Base-by-base conservation (phyloP, 768 basidiomycete species). In the Russula foetens region DNA sequence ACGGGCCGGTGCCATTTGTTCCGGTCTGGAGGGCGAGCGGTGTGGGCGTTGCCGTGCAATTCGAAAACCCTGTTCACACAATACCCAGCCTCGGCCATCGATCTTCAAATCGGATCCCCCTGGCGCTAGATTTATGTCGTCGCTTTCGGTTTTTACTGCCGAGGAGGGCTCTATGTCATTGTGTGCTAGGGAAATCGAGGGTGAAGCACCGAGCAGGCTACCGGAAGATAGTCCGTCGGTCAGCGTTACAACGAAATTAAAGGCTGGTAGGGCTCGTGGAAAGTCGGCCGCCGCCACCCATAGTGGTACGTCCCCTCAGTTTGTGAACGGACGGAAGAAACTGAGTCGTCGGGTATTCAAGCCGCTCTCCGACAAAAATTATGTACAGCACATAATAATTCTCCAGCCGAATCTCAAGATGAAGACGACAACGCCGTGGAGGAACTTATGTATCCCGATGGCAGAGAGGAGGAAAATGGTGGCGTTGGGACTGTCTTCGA, bases 21-120 rank as follows among this genome's bases (percentile, higher is more conserved):
- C 56, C n/a, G 56, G 56, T 17, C 15, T 57, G 19, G 56, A 57
- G 28, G 56, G 56, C 56, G 47, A 57, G 46, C 31, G 56, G n/a
- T 57, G 56, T 49, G 56, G 56, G 23, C 56, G 56, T 49, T 57
- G 56, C 23, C 56, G 56, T 23, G 45, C 56, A 2, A 57, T 57
- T 26, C 56, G 56, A 38, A 47, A 41, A 39, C 56, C 56, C 19
- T 57, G 56, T 39, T 57, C 56, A 4, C 56, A 57, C n/a, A 57
- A 46, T 19, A n/a, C 38, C 12, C 56, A 45, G 38, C 46, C 46
- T 23, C 56, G 46, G 7, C 44, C 44, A 21, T 56, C 44, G 3
- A 24, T 24, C 31, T 31, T 31, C 44, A 56, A 56, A 46, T 46
- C 54, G 3, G 39, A 43, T 54, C 53, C 28, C 5, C 19, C 53